Conservation (phyloP, 2,329 filamentous ascomycete genomes). For the Ceratocystis cubensis region DNA sequence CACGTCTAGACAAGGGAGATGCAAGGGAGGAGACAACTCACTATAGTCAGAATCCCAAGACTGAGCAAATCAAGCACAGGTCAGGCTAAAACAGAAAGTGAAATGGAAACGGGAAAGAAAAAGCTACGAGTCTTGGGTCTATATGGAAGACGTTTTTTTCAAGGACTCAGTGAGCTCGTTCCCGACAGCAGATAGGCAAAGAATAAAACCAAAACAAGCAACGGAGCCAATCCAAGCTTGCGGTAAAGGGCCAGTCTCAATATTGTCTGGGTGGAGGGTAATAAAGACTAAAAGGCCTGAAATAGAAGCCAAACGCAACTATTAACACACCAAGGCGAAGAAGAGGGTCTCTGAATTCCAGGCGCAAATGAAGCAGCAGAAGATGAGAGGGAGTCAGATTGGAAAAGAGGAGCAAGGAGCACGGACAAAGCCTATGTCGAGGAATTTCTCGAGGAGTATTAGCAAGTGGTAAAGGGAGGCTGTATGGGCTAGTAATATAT, state of each 20-base stretch:
- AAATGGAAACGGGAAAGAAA: neutral
- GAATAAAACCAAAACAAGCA: neutral
- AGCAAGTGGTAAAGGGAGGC: neutral
- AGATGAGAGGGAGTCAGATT: neutral
- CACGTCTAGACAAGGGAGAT: neutral
- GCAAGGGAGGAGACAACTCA: neutral
- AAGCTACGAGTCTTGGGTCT: conserved; percentile 5
- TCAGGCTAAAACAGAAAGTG: neutral
- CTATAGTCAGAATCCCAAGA: neutral
- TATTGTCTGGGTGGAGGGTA: neutral
- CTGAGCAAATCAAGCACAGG: neutral
- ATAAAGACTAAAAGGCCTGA: neutral
- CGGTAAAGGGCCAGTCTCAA: neutral
- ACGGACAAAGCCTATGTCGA: neutral
- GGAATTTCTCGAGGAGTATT: neutral
- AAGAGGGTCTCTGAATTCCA: conserved; percentile 3
- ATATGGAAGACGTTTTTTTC: conserved; percentile 1
- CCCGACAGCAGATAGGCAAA: neutral
- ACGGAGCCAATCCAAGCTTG: neutral
- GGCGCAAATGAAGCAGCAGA: neutral
- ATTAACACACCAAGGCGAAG: neutral
- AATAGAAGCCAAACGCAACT: neutral
- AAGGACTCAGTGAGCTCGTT: conserved; percentile 2
- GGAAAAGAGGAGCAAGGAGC: neutral
- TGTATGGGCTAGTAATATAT: neutral